These are phyloP conservation scores for Coriaria nepalensis DNA, from an alignment of 306 rosid species.

Conservation along the genomic window DNA sequence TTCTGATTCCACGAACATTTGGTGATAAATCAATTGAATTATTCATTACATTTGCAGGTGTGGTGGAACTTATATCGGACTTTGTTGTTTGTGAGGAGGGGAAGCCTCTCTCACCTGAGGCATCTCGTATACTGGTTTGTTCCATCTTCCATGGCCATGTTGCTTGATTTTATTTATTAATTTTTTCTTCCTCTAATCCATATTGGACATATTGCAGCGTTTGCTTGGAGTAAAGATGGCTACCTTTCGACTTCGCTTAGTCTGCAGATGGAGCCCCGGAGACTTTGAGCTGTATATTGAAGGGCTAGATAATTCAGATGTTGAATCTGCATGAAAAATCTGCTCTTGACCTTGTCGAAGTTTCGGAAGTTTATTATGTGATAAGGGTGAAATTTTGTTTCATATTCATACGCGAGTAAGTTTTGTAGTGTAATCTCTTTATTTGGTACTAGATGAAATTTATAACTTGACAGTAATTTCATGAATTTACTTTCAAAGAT, in stretches of 20 bases:
- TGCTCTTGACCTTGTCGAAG: too few relatives aligned
- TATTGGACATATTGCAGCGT: constrained; percentile 32
- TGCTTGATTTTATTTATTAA: background rate
- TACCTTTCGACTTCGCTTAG: constrained; percentile 53
- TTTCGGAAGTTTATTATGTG: too few relatives aligned
- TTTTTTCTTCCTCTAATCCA: background rate
- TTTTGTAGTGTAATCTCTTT: too few relatives aligned
- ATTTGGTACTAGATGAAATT: too few relatives aligned
- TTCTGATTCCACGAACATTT: background rate
- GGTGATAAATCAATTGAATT: background rate
- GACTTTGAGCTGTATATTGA: constrained; percentile 55
- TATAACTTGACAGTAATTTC: too few relatives aligned
- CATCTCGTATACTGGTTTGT: constrained; percentile 70
- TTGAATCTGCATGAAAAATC: constrained; percentile 36
- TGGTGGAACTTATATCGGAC: constrained; percentile 79
- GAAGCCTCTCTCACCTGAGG: constrained; percentile 84
- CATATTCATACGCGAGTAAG: too few relatives aligned
- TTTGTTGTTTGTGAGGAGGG: constrained; percentile 84
- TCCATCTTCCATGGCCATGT: background rate
- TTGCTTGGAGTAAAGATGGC: constrained; percentile 71
- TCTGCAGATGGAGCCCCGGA: constrained; percentile 70
- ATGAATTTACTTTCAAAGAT: too few relatives aligned
- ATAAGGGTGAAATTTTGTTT: too few relatives aligned
- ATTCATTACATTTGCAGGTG: constrained; percentile 40
- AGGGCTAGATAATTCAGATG: constrained; percentile 66